A percentile compares a stretch with the other conserved stretches of the same genome.
Conservation (phyloP, 2,329 filamentous ascomycete species). For the Zalaria obscura region DNA sequence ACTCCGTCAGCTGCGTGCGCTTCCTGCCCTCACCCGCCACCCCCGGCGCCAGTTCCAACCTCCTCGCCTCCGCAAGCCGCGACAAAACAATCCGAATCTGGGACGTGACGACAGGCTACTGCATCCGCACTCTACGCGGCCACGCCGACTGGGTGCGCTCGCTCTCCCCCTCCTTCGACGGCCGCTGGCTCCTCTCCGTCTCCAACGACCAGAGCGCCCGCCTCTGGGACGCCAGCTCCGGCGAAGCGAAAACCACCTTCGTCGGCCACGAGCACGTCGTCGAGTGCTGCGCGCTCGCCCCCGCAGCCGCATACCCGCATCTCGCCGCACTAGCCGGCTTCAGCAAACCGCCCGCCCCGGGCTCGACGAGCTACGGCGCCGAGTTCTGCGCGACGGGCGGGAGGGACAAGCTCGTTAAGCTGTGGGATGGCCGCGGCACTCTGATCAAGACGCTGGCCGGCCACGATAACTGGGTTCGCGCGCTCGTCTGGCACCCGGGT, state of each 20-base stretch:
- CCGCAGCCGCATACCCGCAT: slow-evolving; percentile 62
- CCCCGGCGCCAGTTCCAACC: slow-evolving; percentile 65
- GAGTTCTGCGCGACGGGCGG: slow-evolving; percentile 86
- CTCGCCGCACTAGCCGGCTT: slow-evolving; percentile 65
- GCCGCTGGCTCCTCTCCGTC: slow-evolving; percentile 67
- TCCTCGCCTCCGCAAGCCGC: slow-evolving; percentile 73
- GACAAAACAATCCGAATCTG: slow-evolving; percentile 79
- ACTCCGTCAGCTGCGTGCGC: slow-evolving; percentile 75
- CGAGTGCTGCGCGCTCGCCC: slow-evolving; percentile 78
- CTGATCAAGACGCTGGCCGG: slow-evolving; percentile 72
- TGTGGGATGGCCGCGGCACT: slow-evolving; percentile 79
- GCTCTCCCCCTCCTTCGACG: slow-evolving; percentile 69
- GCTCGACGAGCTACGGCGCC: slow-evolving; percentile 42
- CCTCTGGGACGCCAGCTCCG: slow-evolving; percentile 68
- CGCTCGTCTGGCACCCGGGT: slow-evolving; percentile 75
- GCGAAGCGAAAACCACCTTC: slow-evolving; percentile 66
- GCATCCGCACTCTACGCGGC: slow-evolving; percentile 75
- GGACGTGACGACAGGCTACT: slow-evolving; percentile 89
- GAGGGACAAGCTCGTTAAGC: slow-evolving; percentile 76
- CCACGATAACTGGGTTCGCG: slow-evolving; percentile 90
- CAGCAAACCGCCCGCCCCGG: slow-evolving; percentile 64
- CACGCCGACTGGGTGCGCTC: slow-evolving; percentile 88
- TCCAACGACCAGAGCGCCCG: slow-evolving; percentile 71
- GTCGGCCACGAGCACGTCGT: slow-evolving; percentile 77
- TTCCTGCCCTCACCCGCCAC: slow-evolving; percentile 77